Percentiles rank a stretch among this genome's conserved stretches.
Evolutionary conservation across 2,329 filamentous ascomycete genomes (phyloP).

Genomic region (Neocucurbitaria cava): DNA sequence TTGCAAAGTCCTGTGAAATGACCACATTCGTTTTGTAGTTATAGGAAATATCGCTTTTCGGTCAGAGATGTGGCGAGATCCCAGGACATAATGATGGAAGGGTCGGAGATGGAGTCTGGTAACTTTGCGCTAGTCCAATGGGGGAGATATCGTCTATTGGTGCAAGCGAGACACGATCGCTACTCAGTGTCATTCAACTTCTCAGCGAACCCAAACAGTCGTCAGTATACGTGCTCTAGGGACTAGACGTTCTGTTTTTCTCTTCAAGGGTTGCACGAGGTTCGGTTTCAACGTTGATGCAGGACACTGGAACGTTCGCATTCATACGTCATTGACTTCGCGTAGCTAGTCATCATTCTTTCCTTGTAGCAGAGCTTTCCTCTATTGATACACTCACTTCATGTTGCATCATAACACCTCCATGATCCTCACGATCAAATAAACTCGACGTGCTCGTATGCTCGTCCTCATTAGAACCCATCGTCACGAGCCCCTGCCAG

Average conservation of each 20-base stretch:
- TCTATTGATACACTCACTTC: conserved; percentile 27
- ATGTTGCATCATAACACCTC: conserved; percentile 23
- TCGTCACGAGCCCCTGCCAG: conserved; percentile 18
- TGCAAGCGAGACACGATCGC: background rate
- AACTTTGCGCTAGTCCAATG: background rate
- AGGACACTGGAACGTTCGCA: background rate
- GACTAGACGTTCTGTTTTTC: background rate
- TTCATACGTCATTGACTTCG: background rate
- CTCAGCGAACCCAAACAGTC: background rate
- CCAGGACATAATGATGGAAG: background rate
- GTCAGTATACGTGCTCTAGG: background rate
- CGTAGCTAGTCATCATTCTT: background rate
- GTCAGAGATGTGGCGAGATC: background rate
- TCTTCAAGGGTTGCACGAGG: background rate
- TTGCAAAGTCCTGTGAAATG: background rate
- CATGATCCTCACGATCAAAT: conserved; percentile 14
- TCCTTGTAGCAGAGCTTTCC: background rate
- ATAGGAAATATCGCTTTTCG: background rate
- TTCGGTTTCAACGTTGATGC: background rate
- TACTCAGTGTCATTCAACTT: background rate
- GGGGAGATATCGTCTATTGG: too few species aligned
- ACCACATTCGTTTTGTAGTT: background rate
- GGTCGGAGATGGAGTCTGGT: background rate
- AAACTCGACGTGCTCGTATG: conserved; percentile 32
- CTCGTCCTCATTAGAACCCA: conserved; percentile 19